phyloP scores from a whole-genome alignment of 495 filamentous ascomycete genomes.

The Trichocladium uniseriatum region DNA sequence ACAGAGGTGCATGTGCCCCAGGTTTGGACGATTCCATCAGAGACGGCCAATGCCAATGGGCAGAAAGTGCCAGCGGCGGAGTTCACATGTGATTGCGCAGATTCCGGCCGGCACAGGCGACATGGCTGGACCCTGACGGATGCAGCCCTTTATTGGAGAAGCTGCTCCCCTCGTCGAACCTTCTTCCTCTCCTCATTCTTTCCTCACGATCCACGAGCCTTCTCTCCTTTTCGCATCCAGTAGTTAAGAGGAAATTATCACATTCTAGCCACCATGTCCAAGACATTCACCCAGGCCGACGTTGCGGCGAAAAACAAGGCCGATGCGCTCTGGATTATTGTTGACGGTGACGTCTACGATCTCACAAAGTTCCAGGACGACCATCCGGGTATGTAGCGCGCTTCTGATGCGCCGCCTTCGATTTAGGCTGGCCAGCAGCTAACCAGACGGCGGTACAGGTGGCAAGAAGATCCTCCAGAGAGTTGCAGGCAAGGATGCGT shows the following conservation, averaged over 20 bases:
- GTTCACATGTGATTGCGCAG: slow-evolving; percentile 14
- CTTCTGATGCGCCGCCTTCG: not conserved
- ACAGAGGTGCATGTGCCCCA: slow-evolving; percentile 6
- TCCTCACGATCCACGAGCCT: not conserved
- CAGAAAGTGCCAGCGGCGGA: not conserved
- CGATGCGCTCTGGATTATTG: slow-evolving; percentile 76
- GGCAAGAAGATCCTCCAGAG: slow-evolving; percentile 96
- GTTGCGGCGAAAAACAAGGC: slow-evolving; percentile 85
- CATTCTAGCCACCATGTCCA: slow-evolving; percentile 55
- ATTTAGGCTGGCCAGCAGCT: not conserved
- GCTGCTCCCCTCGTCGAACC: not conserved
- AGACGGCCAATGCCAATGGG: not conserved
- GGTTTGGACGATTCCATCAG: not conserved
- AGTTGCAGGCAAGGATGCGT: slow-evolving; percentile 92
- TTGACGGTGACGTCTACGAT: slow-evolving; percentile 96
- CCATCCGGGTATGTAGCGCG: slow-evolving; percentile 57
- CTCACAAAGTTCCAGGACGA: slow-evolving; percentile 90
- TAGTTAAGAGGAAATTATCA: no score
- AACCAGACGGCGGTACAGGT: slow-evolving; percentile 38
- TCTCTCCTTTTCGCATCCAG: not conserved
- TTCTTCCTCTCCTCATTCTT: not conserved
- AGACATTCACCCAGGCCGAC: slow-evolving; percentile 73
- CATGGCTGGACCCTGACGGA: not conserved
- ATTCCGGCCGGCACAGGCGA: not conserved
- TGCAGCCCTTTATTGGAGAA: slow-evolving; percentile 14